These are phyloP conservation scores for Volvariella volvacea DNA, from an alignment of 1,284 basidiomycete genomes.

Conservation along the genomic window DNA sequence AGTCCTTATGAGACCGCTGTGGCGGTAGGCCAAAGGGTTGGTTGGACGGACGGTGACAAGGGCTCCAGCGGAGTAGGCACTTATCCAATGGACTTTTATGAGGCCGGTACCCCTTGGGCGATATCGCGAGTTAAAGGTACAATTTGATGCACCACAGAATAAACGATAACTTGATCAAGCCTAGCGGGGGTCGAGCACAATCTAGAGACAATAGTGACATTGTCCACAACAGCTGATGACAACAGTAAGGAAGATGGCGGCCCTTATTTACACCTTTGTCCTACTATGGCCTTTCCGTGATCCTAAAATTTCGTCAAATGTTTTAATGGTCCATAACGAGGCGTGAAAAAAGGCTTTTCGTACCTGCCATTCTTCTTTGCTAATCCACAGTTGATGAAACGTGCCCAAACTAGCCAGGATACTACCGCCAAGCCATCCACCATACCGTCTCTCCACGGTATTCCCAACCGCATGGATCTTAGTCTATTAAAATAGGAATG, in stretches of 20 bases:
- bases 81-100: slow-evolving; percentile 76
- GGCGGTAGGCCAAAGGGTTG: slow-evolving; percentile 67
- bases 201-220: too few species aligned
- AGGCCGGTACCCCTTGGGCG: slow-evolving; percentile 71
- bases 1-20: slow-evolving; percentile 95
- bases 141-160: slow-evolving; percentile 16
- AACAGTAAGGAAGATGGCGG: too few species aligned
- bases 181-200: too few species aligned
- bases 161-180: background rate
- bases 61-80: too few species aligned
- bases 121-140: slow-evolving; percentile 38
- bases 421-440: slow-evolving; percentile 90
- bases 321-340: slow-evolving; percentile 4
- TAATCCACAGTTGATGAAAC: slow-evolving; percentile 96
- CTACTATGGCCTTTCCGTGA: slow-evolving; percentile 71
- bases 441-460: slow-evolving; percentile 80
- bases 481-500: slow-evolving; percentile 29
- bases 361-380: slow-evolving; percentile 87
- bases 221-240: too few species aligned
- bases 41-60: slow-evolving; percentile 32
- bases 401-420: slow-evolving; percentile 91
- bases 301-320: slow-evolving; percentile 36
- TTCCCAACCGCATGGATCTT: slow-evolving; percentile 92
- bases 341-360: slow-evolving; percentile 17
- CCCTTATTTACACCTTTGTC: slow-evolving; percentile 70